Conservation (phyloP, 495 filamentous ascomycete species). For the Oleoguttula mirabilis region DNA sequence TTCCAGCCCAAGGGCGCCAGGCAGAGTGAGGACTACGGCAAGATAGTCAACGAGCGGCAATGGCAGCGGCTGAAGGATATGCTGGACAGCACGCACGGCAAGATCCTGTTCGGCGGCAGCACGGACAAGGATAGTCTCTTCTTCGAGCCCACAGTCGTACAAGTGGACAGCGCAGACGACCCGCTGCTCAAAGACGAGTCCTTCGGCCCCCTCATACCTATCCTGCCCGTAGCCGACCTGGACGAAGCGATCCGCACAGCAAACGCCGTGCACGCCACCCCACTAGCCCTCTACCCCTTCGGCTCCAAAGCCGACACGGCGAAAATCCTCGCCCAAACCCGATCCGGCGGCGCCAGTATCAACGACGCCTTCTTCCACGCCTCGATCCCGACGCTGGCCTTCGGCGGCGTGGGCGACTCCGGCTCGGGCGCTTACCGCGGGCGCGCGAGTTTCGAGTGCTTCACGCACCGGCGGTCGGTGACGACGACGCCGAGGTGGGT, state of each 20-base stretch:
- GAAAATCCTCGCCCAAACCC: constrained; percentile 33
- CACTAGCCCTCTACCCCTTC: constrained; percentile 74
- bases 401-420: constrained; percentile 82
- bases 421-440: constrained; percentile 79
- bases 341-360: constrained; percentile 29
- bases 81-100: constrained; percentile 69
- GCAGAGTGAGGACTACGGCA: constrained; percentile 57
- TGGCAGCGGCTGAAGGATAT: constrained; percentile 80
- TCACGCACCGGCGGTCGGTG: constrained; percentile 63
- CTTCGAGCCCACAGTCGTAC: constrained; percentile 76
- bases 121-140: constrained; percentile 67
- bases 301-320: constrained; percentile 63
- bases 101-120: constrained; percentile 73
- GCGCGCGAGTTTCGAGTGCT: constrained; percentile 69
- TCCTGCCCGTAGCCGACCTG: constrained; percentile 59
- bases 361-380: constrained; percentile 60
- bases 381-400: constrained; percentile 60
- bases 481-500: constrained; percentile 70
- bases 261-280: constrained; percentile 64
- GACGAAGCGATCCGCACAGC: constrained; percentile 72
- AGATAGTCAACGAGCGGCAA: constrained; percentile 65
- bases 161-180: constrained; percentile 63
- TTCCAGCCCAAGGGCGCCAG: constrained; percentile 79
- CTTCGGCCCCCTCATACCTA: constrained; percentile 79
- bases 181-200: constrained; percentile 67